phyloP scores from a whole-genome alignment of 768 basidiomycete genomes.

The Termitomyces sp. region DNA sequence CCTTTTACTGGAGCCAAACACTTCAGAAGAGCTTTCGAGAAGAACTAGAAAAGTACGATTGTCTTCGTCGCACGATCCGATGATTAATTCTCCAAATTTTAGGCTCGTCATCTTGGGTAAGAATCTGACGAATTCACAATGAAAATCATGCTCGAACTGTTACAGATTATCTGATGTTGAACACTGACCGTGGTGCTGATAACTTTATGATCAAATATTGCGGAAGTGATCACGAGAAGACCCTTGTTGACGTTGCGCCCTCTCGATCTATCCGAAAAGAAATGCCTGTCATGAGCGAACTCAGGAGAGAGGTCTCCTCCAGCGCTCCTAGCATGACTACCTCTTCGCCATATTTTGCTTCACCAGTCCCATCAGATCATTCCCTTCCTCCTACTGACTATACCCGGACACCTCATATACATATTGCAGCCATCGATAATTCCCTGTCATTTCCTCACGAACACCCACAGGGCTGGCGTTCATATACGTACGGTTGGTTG shows the following conservation, averaged over 20 bases:
- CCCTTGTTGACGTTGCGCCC: slow-evolving; percentile 74
- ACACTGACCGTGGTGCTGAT: slow-evolving; percentile 84
- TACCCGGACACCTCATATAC: slow-evolving; percentile 70
- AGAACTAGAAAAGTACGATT: slow-evolving; percentile 77
- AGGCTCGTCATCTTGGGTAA: slow-evolving; percentile 82
- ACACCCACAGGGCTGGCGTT: slow-evolving; percentile 74
- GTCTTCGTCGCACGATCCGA: background rate
- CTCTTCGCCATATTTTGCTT: slow-evolving; percentile 32
- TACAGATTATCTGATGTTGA: slow-evolving; percentile 85
- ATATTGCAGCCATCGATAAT: slow-evolving; percentile 92
- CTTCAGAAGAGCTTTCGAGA: slow-evolving; percentile 81
- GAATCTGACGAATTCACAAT: slow-evolving; percentile 3
- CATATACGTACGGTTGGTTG: slow-evolving; percentile 86
- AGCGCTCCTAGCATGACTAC: slow-evolving; percentile 32
- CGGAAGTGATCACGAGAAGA: slow-evolving; percentile 73
- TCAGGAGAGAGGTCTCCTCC: slow-evolving; percentile 35
- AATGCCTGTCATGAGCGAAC: slow-evolving; percentile 72
- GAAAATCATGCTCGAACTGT: background rate
- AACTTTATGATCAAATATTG: slow-evolving; percentile 94
- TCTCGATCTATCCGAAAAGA: slow-evolving; percentile 58
- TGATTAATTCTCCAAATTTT: slow-evolving; percentile 8
- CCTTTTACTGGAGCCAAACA: slow-evolving; percentile 78
- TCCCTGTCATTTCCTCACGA: slow-evolving; percentile 90
- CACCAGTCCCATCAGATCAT: slow-evolving; percentile 28
- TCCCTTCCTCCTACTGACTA: slow-evolving; percentile 38